These are phyloP conservation scores for Eucalyptus melliodora DNA, from an alignment of 345 rosid genomes.

Conservation along the genomic window DNA sequence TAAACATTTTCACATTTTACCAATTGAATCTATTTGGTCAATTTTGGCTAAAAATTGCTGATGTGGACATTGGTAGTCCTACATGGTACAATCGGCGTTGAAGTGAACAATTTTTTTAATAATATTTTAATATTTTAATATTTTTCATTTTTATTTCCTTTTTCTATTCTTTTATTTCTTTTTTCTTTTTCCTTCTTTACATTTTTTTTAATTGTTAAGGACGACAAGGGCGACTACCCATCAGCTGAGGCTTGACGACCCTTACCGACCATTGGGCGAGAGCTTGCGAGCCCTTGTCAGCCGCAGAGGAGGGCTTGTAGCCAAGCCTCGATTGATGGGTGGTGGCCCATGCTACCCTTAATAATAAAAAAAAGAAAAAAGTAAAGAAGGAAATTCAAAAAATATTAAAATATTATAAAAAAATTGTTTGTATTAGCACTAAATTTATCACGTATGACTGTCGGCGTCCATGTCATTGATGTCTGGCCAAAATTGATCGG, in stretches of 20 bases:
- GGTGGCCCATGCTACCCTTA: not conserved
- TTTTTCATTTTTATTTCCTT: fast-evolving
- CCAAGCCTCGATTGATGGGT: fast-evolving
- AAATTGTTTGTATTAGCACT: fast-evolving
- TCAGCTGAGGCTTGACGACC: fast-evolving
- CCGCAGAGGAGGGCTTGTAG: fast-evolving
- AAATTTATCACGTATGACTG: fast-evolving
- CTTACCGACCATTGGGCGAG: fast-evolving
- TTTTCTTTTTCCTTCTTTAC: no score
- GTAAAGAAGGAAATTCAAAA: no score
- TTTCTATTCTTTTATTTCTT: fast-evolving
- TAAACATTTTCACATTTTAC: no score
- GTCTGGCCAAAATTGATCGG: fast-evolving
- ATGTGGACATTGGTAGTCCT: fast-evolving
- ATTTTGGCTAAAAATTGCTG: fast-evolving
- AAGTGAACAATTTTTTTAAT: no score
- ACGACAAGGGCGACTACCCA: fast-evolving
- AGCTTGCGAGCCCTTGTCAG: fast-evolving
- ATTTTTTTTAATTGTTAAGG: not conserved
- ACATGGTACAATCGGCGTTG: fast-evolving
- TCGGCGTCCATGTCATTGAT: fast-evolving
- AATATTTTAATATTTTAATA: no score
- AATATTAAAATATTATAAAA: no score
- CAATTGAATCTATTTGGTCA: fast-evolving
- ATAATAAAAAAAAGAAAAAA: no score